These are phyloP conservation scores for Miscanthus lutarioriparius DNA, from an alignment of 176 grass and related monocot species.

Conservation along the genomic window DNA sequence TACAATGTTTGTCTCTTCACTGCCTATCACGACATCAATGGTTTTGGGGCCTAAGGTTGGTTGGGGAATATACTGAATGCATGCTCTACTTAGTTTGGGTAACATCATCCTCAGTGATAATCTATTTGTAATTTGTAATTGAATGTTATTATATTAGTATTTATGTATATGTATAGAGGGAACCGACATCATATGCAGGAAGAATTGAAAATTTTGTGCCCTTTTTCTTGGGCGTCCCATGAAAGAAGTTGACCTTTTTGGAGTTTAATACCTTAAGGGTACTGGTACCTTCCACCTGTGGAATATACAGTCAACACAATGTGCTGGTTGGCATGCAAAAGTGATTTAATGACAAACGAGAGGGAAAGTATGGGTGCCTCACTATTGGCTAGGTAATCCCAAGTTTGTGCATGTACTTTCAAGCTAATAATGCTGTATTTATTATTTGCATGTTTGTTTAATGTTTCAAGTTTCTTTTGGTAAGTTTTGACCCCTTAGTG, in stretches of 20 bases:
- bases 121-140: neutral
- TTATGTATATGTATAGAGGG: neutral
- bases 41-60: neutral
- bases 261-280: constrained; percentile 1
- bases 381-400: neutral
- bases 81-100: neutral
- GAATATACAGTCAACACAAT: constrained; percentile 4
- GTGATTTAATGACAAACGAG: neutral
- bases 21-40: neutral
- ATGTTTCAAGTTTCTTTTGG: neutral
- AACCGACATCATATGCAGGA: neutral
- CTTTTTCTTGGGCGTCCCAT: constrained; percentile 1
- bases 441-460: neutral
- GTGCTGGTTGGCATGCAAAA: neutral
- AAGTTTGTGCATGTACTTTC: neutral
- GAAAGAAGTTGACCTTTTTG: constrained; percentile 16
- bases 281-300: neutral
- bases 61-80: neutral
- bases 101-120: neutral
- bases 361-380: neutral
- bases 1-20: neutral
- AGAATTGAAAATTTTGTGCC: neutral
- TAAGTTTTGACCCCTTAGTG: neutral
- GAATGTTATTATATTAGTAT: constrained; percentile 15
- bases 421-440: neutral